Evolutionary conservation across 805 yeast genomes (phyloP).

Genomic region (Schwanniomyces sp.): DNA sequence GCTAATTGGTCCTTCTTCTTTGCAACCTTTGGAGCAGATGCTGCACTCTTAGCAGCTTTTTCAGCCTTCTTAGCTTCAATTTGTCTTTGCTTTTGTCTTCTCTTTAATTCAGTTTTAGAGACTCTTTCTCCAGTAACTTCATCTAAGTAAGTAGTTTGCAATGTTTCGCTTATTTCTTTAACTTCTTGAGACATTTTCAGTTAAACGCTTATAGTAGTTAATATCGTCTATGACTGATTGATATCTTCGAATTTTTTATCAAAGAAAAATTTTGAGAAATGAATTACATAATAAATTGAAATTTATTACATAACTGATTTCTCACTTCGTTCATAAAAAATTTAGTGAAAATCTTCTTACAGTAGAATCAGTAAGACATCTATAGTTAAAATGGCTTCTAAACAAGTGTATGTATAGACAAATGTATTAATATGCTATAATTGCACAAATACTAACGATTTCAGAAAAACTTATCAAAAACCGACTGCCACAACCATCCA

Average conservation of each 20-base stretch:
- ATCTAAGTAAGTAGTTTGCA: conserved; percentile 78
- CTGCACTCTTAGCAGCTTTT: conserved; percentile 71
- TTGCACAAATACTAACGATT: conserved; percentile 6
- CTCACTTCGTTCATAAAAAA: conserved; percentile 2
- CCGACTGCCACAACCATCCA: conserved; percentile 43
- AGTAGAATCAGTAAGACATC: not conserved
- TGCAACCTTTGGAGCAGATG: conserved; percentile 48
- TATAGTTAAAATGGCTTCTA: conserved; percentile 10
- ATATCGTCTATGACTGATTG: not conserved
- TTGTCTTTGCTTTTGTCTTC: conserved; percentile 88
- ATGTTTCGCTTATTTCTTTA: conserved; percentile 67
- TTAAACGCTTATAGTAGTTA: not conserved
- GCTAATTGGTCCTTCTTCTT: conserved; percentile 69
- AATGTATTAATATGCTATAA: not conserved
- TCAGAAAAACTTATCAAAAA: conserved; percentile 21
- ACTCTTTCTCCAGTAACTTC: conserved; percentile 96
- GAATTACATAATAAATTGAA: conserved; percentile 1
- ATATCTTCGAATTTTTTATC: conserved; percentile 1
- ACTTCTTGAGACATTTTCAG: conserved; percentile 47
- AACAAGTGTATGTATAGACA: conserved; percentile 12
- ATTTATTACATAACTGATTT: conserved; percentile 2
- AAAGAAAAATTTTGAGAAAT: conserved; percentile 7
- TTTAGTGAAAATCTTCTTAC: not conserved
- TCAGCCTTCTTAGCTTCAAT: conserved; percentile 88
- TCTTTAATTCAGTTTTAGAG: conserved; percentile 93